Base-by-base conservation (phyloP, 2,329 filamentous ascomycete species). In the Cladosporium austrohemisphaericum region DNA sequence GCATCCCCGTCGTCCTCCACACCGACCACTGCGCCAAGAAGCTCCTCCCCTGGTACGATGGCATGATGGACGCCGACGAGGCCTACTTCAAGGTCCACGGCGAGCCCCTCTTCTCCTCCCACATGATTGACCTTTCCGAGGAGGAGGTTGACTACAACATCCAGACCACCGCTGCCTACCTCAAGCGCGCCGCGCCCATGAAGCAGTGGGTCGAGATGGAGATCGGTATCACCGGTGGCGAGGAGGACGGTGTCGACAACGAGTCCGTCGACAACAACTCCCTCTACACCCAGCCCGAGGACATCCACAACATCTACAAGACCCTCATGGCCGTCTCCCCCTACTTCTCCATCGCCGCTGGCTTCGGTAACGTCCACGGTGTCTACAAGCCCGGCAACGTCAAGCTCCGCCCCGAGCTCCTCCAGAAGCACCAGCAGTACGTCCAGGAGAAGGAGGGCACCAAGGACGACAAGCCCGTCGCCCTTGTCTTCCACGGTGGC, bases 201-300 rank as follows among this genome's bases (percentile, higher is more conserved):
- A 95, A 94, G 81, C 90, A 96, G 75, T 97, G 89, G 89, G 83
- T 98, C 61, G 93, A 98, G 83, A 98, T 97, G 92, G 85, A 90
- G 75, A 89, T 94, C 59, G 88, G 86, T 69, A 94, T 96, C 75
- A 97, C 93, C 54, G 92, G 91, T 77, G 90, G 91, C 75, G 91
- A 96, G 78, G 91, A 96, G 74, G 91, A 96, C 64, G 92, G 92
- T 75, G 91, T 97, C 71, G 95, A 96, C 86, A 97, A 97, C 79
- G 90, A 95, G 76, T 82, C 85, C 63, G 91, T 96, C 61, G 91
- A 96, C 81, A 96, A 96, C 83, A 86, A 86, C 79, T 87, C 87
- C 54, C 84, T 97, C 59, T 96, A 97, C 84, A 97, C 92, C 40
- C 93, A 98, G 76, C 92, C 92, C 60, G 89, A 95, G 78, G 92